Evolutionary conservation across 129 eudicot genomes (phyloP), one percentile per base, ranked within the genome.

Genomic region (Pittosporum tobira): DNA sequence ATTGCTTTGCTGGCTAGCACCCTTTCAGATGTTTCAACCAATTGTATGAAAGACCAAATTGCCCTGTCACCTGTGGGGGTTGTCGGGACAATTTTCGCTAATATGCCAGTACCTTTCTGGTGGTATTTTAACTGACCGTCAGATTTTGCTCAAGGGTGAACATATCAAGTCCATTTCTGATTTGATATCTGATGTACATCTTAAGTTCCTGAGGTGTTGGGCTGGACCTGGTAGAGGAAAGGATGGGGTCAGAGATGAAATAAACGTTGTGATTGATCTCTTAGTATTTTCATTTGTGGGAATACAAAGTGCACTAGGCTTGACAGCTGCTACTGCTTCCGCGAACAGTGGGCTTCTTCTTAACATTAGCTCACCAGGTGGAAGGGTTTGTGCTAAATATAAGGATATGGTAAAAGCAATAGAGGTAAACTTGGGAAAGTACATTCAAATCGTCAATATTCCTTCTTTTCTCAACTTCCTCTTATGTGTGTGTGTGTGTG

Each of bases 231-330:
- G 96, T 63, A 96, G 96, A 64, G 99, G 96, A 54, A 79, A 75
- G 65, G 65, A 45, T 63, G 99, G 99, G 26, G 67, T 78, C 61
- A 79, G 84, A 51, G 96, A 87, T 69, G 74, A 73, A 34, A 76
- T 84, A 52, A 87, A 93, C 81, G 78, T 82, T 4, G 93, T 84
- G 25, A 70, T 93, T 65, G 88, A 93, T 59, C 90, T 93, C 48
- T 73, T 93, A 61, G 99, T 96, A 18, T 93, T 81, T 65, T 96
- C 99, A 42, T 87, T 87, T 71, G 99, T 93, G 62, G 99, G 93
- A 12, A 81, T 80, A 54, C 96, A 87, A 69, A 77, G 53, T 71
- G 78, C 70, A 38, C 79, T 91, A 28, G 79, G 76, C 71, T 64
- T 77, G 75, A 84, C 81, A n/a, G 62, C 96, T 54, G 77, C 97